Base-by-base conservation (phyloP, 495 filamentous ascomycete genomes). In the Tuber calosporum region DNA sequence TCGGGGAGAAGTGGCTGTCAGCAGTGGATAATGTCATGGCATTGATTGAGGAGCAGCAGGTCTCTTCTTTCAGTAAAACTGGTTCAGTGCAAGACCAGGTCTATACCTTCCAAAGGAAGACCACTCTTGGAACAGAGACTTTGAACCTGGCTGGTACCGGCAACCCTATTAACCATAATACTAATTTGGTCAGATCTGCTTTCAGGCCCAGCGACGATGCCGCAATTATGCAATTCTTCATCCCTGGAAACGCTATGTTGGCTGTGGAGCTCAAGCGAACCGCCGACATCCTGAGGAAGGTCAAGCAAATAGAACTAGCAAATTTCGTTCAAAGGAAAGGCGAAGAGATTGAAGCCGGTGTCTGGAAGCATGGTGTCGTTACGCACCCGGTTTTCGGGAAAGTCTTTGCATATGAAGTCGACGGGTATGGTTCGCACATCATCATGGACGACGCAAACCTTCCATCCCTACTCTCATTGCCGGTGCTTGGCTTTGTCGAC, bases 371-470 rank as follows among this genome's bases (percentile, higher is more conserved):
- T 78, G 95, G 92, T n/a, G 90, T 97, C 19, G 90, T 98, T n/a
- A 83, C 84, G 4, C 93, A 97, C 79, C 87, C 89, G 76, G 89
- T 87, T 62, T 97, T 90, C 76, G 96, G 96, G 40, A 84, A 91
- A 34, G 95, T 99, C 5, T 99, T 97, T 81, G 95, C 95, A 8
- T 99, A 91, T 81, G 95, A 99, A 83, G 93, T 98, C 20, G 95
- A 99, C 81, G 95, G 95, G 1, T 99, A 95, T 78, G 96, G 95
- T 67, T 93, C 91, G 19, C 86, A 88, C 6, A 91, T 97, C 69
- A 82, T 99, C 41, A 98, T 99, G 95, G 95, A 99, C 77, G 95
- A 99, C 81, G 95, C 95, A 19, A 99, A 99, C 77, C 87, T 98
- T 48, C 95, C 95, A 1, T 97, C 93, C 0, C 84, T 99, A 15